Evolutionary conservation across 2,329 filamentous ascomycete genomes (phyloP), one percentile per base, ranked within the genome.

Genomic region (Fusarium burgessii): DNA sequence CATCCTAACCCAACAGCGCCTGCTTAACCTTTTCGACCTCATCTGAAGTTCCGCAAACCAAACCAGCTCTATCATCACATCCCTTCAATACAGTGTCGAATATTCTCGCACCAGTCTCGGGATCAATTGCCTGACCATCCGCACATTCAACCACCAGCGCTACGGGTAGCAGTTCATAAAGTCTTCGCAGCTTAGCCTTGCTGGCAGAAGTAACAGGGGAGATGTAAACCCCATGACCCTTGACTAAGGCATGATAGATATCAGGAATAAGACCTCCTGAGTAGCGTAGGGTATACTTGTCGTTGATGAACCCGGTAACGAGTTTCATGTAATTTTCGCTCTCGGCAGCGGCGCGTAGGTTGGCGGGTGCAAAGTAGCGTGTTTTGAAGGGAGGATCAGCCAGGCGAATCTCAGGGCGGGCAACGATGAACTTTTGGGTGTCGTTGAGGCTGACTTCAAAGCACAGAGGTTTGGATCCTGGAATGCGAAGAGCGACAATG

Each of bases 291-390:
- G 89, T 90, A 75, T 90, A 91, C 71, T 83, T 83, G 42, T 84
- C 76, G n/a, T 66, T 49, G 11, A 91, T 84, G 64, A 84, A 90
- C 8, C 80, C 77, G 27, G 79, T 78, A 7, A 91, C 79, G 0
- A 91, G 81, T 0, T 54, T 62, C 77, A 84, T 81, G 76, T 91
- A 91, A 32, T 71, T 70, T 9, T 78, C 72, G 46, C 85, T 80
- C 20, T 90, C 85, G 1, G 85, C 84, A 0, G 89, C 88, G 1
- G 86, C 83, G 13, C 89, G 86, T 58, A 90, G 77, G 71, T 91
- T 91, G 7, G 89, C 89, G 0, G 89, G 89, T 0, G 89, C 87
- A 71, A 91, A 91, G 76, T 90, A 91, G 1, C 85, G 82, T 29
- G 87, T 86, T 70, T 82, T 84, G 70, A 82, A 81, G 0, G 83